Percentiles rank a stretch among this genome's conserved stretches.
Conservation (phyloP, 2,329 filamentous ascomycete species). For the Coniochaeta sp. region DNA sequence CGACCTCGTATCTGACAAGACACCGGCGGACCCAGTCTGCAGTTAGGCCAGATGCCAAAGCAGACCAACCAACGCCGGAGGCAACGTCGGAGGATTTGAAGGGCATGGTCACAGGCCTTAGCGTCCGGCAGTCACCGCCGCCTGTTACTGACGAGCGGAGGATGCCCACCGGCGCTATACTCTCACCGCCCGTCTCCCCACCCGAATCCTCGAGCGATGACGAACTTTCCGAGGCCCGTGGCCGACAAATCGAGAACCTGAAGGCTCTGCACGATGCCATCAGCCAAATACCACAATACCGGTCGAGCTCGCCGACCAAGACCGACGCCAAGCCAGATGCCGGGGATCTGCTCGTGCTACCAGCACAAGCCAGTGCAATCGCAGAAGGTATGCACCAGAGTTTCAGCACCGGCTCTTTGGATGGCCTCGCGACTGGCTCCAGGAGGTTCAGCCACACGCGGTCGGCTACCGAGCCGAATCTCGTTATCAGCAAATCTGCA, state of each 20-base stretch:
- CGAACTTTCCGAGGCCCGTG: conserved; percentile 39
- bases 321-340: conserved; percentile 12
- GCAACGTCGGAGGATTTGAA: conserved; percentile 44
- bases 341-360: conserved; percentile 27
- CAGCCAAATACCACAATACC: conserved; percentile 65
- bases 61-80: conserved; percentile 37
- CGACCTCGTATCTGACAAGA: conserved; percentile 58
- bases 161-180: conserved; percentile 78
- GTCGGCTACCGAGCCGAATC: conserved; percentile 48
- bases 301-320: conserved; percentile 48
- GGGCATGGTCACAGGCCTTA: conserved; percentile 43
- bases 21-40: conserved; percentile 54
- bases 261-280: conserved; percentile 76
- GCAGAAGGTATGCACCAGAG: conserved; percentile 35
- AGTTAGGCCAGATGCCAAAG: conserved; percentile 11
- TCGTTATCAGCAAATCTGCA: conserved; percentile 36
- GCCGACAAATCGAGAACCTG: conserved; percentile 44
- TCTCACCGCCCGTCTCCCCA: conserved; percentile 89
- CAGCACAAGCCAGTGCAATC: conserved; percentile 23
- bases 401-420: conserved; percentile 39
- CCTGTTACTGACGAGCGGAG: conserved; percentile 60
- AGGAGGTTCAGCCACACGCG: conserved; percentile 43
- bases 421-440: conserved; percentile 29
- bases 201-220: conserved; percentile 91
- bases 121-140: conserved; percentile 77